Base-by-base conservation (phyloP, 768 basidiomycete species). In the Xerocomus potaroensis region DNA sequence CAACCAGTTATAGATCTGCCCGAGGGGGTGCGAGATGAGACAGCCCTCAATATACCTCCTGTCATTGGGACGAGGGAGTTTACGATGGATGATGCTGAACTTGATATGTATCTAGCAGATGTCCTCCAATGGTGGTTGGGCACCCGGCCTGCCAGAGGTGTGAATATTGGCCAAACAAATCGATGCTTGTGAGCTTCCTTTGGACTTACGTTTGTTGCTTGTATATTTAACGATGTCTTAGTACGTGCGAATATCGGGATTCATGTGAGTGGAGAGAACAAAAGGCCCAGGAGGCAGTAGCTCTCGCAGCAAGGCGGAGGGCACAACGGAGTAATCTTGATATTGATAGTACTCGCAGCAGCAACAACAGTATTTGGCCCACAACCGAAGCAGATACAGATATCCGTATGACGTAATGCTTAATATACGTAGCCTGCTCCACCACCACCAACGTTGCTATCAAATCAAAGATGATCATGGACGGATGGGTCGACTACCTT, bases 61-160 rank as follows among this genome's bases (percentile, higher is more conserved):
- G 77, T 90, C 30, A 80, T 95, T 21, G 91, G 91, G 12, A 77
- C 63, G 8, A 83, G 77, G 53, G 57, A 61, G 19, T 89, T 94
- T 50, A 19, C 34, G 1, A 73, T 85, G 61, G 70, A 88, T 40
- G 69, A 78, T 8, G 32, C 35, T 1, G 50, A 78, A 35, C 72
- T 95, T 16, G 73, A 81, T 19, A 49, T 50, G 1, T 74, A 85
- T 51, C 65, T 93, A 19, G 54, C 58, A 1, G 72, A 72, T 43
- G 70, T 84, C 1, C 63, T 91, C 2, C 62, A 73, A 41, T 93
- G 86, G 80, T 95, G 92, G 92, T 66, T 74, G 47, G 88, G 90
- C 1, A 55, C 72, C 43, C 73, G 91, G 32, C 69, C 73, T 24
- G 80, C 91, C 0, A 63, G 66, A n/a, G 92, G 92, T 1, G 92